Percentiles rank a stretch among this genome's conserved stretches.
These are phyloP conservation scores for Malassezia cuniculi DNA, from an alignment of 1,284 basidiomycete species.

Conservation along the genomic window DNA sequence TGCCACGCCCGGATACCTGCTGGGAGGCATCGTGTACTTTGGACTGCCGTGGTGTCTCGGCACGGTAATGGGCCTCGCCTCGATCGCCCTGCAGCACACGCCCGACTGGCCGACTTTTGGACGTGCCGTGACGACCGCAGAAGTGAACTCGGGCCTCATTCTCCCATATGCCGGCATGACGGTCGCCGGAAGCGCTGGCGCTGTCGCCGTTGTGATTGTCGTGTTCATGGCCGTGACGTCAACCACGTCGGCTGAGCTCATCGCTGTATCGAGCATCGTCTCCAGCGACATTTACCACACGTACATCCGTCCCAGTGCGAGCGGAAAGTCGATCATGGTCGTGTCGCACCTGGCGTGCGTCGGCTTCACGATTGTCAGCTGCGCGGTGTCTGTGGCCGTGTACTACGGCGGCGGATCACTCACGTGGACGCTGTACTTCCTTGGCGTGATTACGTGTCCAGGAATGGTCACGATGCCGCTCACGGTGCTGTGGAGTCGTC, in stretches of 20 bases:
- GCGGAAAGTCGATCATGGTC: constrained; percentile 22
- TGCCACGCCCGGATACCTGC: constrained; percentile 31
- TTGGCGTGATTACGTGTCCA: constrained; percentile 28
- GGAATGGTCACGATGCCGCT: constrained; percentile 28
- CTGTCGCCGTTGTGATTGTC: constrained; percentile 31
- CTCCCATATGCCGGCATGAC: constrained; percentile 28
- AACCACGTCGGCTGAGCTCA: constrained; percentile 30
- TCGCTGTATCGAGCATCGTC: constrained; percentile 31
- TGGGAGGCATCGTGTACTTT: constrained; percentile 38
- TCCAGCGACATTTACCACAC: constrained; percentile 31
- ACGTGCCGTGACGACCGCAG: constrained; percentile 38
- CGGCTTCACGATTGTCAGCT: constrained; percentile 29
- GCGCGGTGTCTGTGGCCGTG: constrained; percentile 21
- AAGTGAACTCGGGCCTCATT: constrained; percentile 23
- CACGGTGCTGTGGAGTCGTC: constrained; percentile 30
- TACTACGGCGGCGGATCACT: constrained; percentile 27
- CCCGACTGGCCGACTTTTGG: constrained; percentile 33
- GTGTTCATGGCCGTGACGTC: constrained; percentile 36
- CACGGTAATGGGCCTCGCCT: constrained; percentile 26
- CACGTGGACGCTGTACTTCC: constrained; percentile 38
- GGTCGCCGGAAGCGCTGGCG: constrained; percentile 29
- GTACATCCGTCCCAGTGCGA: constrained; percentile 23
- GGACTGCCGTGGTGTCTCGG: constrained; percentile 35
- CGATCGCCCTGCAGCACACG: constrained; percentile 18
- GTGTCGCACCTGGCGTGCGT: constrained; percentile 23